Conservation (phyloP, 163 green algal species). For the Trebouxiophyceae sp. region DNA sequence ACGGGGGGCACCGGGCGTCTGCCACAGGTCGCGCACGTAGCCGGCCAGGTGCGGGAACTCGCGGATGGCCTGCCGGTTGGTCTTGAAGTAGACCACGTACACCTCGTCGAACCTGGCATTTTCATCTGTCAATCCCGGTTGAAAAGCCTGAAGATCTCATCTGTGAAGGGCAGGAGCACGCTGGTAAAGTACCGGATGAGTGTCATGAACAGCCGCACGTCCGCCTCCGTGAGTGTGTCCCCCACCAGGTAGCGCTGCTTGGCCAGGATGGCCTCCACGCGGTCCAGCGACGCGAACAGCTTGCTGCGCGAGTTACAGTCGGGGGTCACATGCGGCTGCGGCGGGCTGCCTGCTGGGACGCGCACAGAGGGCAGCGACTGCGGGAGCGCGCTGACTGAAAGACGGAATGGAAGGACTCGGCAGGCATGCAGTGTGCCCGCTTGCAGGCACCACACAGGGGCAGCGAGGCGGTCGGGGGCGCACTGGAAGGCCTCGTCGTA, state of each 20-base stretch:
- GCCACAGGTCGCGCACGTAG: constrained; percentile 67
- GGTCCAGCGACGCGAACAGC: constrained; percentile 51
- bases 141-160: too few species aligned
- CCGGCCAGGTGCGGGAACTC: constrained; percentile 63
- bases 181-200: constrained; percentile 69
- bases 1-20: constrained; percentile 43
- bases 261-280: constrained; percentile 62
- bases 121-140: background rate
- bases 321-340: too few species aligned
- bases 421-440: too few species aligned
- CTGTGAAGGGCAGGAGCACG: background rate
- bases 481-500: constrained; percentile 72
- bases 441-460: too few species aligned
- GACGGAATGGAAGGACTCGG: too few species aligned
- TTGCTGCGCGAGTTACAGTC: too few species aligned
- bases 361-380: too few species aligned
- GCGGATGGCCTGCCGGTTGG: constrained; percentile 34
- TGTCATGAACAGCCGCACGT: constrained; percentile 85
- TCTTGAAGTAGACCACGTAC: constrained; percentile 96
- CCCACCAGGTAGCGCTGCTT: constrained; percentile 71
- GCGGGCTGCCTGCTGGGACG: too few species aligned
- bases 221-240: constrained; percentile 72
- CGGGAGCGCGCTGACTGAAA: too few species aligned
- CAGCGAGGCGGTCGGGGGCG: too few species aligned
- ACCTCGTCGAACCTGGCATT: constrained; percentile 24